These are phyloP conservation scores for Cicer cuneatum DNA, from an alignment of 306 rosid species.

Conservation along the genomic window DNA sequence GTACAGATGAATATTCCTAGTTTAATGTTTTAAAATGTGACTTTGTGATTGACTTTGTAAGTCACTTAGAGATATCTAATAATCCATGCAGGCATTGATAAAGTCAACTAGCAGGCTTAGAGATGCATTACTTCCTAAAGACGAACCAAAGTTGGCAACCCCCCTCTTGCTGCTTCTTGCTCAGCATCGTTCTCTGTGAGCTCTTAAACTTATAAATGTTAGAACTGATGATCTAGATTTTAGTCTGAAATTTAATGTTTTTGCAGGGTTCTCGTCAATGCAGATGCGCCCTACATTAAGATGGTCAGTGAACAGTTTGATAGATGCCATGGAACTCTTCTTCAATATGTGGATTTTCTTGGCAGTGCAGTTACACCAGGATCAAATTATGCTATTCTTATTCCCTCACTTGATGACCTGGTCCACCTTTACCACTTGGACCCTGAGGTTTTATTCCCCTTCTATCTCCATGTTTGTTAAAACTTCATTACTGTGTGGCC, in stretches of 20 bases:
- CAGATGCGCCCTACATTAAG: conserved; percentile 94
- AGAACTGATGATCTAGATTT: conserved; percentile 9
- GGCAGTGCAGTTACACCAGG: conserved; percentile 83
- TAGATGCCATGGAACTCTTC: conserved; percentile 95
- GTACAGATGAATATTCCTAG: background rate
- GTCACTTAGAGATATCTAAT: conserved; percentile 30
- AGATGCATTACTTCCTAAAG: conserved; percentile 89
- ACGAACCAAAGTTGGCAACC: conserved; percentile 83
- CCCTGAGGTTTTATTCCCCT: conserved; percentile 70
- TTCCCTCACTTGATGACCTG: conserved; percentile 87
- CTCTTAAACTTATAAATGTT: conserved; percentile 27
- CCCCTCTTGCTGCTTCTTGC: conserved; percentile 93
- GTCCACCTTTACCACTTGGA: conserved; percentile 92
- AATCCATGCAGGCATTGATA: conserved; percentile 70
- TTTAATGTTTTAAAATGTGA: conserved; percentile 14
- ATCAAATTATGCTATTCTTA: conserved; percentile 74
- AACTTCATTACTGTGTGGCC: background rate
- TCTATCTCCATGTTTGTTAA: conserved; percentile 25
- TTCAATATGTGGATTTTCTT: conserved; percentile 94
- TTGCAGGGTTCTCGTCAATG: conserved; percentile 85
- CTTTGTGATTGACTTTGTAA: conserved; percentile 19
- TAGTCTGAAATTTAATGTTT: conserved; percentile 41
- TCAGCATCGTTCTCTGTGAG: conserved; percentile 98
- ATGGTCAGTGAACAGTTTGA: conserved; percentile 98
- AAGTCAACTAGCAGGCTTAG: conserved; percentile 92